Evolutionary conservation across 2,329 filamentous ascomycete species (phyloP).

Genomic region (Hortaea werneckii): DNA sequence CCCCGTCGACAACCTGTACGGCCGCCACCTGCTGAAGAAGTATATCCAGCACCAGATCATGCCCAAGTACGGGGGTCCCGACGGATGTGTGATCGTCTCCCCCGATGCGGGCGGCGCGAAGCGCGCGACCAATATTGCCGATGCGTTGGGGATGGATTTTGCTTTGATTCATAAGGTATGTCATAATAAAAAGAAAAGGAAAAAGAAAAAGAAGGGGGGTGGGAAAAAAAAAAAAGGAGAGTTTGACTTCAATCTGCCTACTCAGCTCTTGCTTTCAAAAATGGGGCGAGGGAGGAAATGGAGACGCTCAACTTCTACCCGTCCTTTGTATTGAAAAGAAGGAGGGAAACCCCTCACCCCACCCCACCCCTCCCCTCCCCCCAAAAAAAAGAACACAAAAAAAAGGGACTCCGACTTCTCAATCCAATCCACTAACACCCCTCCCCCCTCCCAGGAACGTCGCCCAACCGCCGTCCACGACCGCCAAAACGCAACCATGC

Average conservation of each 20-base stretch:
- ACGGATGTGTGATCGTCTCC: slow-evolving; percentile 66
- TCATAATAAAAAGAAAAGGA: background rate
- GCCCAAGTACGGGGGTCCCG: slow-evolving; percentile 56
- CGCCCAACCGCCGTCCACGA: slow-evolving; percentile 80
- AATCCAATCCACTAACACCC: too few relatives aligned
- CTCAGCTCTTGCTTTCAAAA: too few relatives aligned
- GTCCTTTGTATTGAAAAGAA: too few relatives aligned
- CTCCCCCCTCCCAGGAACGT: slow-evolving; percentile 52
- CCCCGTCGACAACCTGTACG: slow-evolving; percentile 95
- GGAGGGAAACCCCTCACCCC: too few relatives aligned
- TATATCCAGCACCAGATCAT: slow-evolving; percentile 72
- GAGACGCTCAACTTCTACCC: too few relatives aligned
- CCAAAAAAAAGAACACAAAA: too few relatives aligned
- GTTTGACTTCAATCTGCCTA: too few relatives aligned
- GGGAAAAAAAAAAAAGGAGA: too few relatives aligned
- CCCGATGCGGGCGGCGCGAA: slow-evolving; percentile 96
- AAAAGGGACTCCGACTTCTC: too few relatives aligned
- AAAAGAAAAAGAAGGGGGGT: too few relatives aligned
- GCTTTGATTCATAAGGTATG: slow-evolving; percentile 94
- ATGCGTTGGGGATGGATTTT: slow-evolving; percentile 87
- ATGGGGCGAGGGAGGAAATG: too few relatives aligned
- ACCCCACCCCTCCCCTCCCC: too few relatives aligned
- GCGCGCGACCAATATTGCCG: slow-evolving; percentile 87
- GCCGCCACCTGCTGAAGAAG: slow-evolving; percentile 58
- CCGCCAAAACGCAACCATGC: slow-evolving; percentile 74